These are phyloP conservation scores for Physcia stellaris DNA, from an alignment of 495 filamentous ascomycete genomes.

Conservation along the genomic window DNA sequence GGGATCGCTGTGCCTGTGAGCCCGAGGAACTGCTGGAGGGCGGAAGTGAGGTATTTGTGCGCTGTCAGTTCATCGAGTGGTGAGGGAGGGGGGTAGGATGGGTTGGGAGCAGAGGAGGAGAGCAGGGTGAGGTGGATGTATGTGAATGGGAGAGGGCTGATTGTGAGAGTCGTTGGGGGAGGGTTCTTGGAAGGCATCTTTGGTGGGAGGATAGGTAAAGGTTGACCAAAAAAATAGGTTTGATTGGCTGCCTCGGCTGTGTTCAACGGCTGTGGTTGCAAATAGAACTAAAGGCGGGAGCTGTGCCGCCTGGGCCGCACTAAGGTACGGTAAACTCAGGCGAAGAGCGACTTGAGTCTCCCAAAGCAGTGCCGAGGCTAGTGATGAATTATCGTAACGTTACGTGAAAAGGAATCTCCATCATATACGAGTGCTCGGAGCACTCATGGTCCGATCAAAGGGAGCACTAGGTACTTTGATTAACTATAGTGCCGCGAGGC, in stretches of 20 bases:
- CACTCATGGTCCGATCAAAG: too few species aligned
- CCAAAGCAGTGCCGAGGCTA: too few species aligned
- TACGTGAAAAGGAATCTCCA: too few species aligned
- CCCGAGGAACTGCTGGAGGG: slow-evolving; percentile 71
- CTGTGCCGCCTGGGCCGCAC: too few species aligned
- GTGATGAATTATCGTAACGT: too few species aligned
- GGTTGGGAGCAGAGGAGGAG: slow-evolving; percentile 16
- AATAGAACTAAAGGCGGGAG: too few species aligned
- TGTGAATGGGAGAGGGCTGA: slow-evolving; percentile 37
- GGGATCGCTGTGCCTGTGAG: slow-evolving; percentile 60
- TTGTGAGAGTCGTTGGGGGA: slow-evolving; percentile 18
- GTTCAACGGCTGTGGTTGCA: too few species aligned
- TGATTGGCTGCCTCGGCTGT: not conserved
- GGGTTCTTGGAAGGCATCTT: not conserved
- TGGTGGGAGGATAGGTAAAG: not conserved
- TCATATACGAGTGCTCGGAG: too few species aligned
- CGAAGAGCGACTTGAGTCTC: too few species aligned
- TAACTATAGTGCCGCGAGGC: too few species aligned
- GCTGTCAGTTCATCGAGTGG: slow-evolving; percentile 61
- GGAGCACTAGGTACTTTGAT: too few species aligned
- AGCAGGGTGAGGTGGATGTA: slow-evolving; percentile 17
- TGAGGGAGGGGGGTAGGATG: slow-evolving; percentile 7
- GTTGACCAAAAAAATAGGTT: not conserved
- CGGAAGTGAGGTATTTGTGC: slow-evolving; percentile 55
- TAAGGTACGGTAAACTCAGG: too few species aligned